Base-by-base conservation (phyloP, 106 monocot species). In the Posidonia australis region DNA sequence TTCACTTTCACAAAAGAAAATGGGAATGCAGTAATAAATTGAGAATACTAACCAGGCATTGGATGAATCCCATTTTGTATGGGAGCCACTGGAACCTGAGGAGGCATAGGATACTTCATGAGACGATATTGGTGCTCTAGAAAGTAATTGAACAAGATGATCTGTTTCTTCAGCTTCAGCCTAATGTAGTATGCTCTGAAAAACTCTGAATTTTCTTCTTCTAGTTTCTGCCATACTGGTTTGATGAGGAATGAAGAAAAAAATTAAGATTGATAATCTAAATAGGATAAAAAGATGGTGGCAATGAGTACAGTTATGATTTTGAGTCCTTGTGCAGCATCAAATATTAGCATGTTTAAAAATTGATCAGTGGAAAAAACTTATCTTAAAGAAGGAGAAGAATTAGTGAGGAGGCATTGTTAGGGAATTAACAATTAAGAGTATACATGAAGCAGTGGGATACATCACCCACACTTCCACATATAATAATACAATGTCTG, bases 161-260 rank as follows among this genome's bases (percentile, higher is more conserved):
- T 98, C 45, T 98, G 98, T 46, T 73, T 91, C 69, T 91, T 98
- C 53, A 98, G 67, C 81, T 91, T 98, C 61, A 98, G 63, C 73
- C 91, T 83, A 65, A 88, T 88, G 54, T 98, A 98, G 72, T 98
- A 98, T 58, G 98, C 86, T 62, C 85, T 78, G 72, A 98, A 98
- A 73, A 98, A 98, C 23, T 98, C 98, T 4, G 87, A 62, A 64
- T 98, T 98, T 66, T 98, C 98, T 64, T 98, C 98, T 77, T 98
- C 91, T 55, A 98, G 71, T 72, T 98, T 98, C 78, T 98, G 91
- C 98, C 98, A 98, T 73, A 98, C 98, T 98, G 67, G 49, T 64
- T 36, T 44, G 10, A 74, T 44, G 48, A 13, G n/a, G n/a, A n/a
- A n/a, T n/a, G n/a, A n/a, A n/a, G 52, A 49, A 3, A 29, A 28